phyloP scores from a whole-genome alignment of 2,329 filamentous ascomycete species.

The Beauveria australis region DNA sequence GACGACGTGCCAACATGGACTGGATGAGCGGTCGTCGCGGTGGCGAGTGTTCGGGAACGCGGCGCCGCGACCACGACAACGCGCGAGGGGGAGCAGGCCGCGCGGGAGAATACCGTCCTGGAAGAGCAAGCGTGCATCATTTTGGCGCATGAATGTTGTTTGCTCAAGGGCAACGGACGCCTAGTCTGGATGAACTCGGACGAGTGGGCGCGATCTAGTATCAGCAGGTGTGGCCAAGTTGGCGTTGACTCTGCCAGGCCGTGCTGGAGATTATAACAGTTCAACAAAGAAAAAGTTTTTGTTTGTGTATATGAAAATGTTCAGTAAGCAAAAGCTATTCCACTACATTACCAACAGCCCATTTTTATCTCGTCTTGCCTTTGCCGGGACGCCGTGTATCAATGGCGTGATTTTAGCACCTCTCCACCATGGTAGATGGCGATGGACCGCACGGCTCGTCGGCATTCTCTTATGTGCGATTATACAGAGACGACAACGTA shows the following conservation, averaged over 20 bases:
- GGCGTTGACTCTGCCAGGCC: not conserved
- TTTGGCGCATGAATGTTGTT: not conserved
- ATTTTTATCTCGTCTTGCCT: slow-evolving; percentile 2
- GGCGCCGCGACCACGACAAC: not conserved
- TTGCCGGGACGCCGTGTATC: not conserved
- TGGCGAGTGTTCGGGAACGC: not conserved
- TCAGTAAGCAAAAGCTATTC: no score
- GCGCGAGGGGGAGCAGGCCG: not conserved
- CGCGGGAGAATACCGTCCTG: not conserved
- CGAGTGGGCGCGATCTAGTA: not conserved
- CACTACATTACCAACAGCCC: not conserved
- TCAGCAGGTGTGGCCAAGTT: no score
- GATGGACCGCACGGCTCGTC: slow-evolving; percentile 4
- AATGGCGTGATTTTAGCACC: slow-evolving; percentile 10
- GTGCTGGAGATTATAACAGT: not conserved
- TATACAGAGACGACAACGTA: no score
- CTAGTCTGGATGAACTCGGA: no score
- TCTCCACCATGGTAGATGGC: not conserved
- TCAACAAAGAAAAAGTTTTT: no score
- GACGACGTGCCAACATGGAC: not conserved
- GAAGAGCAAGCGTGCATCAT: not conserved
- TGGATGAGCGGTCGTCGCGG: not conserved
- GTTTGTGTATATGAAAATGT: no score
- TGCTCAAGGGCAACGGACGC: not conserved
- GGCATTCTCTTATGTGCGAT: not conserved